Conservation (phyloP, 345 rosid genomes). For the Cardiospermum halicacabum region DNA sequence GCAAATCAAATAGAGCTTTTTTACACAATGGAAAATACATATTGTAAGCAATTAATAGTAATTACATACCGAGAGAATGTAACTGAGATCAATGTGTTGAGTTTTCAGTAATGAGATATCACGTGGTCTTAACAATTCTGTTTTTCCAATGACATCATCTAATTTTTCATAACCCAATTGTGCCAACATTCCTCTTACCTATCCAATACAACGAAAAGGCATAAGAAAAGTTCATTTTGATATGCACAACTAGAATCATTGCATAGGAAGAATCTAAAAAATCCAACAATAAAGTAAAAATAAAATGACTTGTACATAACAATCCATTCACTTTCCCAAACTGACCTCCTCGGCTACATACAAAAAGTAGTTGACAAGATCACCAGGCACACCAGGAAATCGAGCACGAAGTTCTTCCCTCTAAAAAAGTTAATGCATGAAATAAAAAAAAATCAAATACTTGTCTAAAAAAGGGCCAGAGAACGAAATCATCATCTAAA, state of each 20-base stretch:
- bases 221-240: neutral
- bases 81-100: constrained; percentile 91
- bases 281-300: neutral
- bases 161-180: constrained; percentile 85
- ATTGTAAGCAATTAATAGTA: neutral
- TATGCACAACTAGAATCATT: neutral
- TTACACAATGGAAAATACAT: constrained; percentile 4
- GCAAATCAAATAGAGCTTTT: constrained; percentile 4
- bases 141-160: constrained; percentile 86
- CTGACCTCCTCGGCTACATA: constrained; percentile 98
- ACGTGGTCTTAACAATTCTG: constrained; percentile 70
- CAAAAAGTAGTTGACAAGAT: constrained; percentile 90
- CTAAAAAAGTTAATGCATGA: constrained; percentile 25
- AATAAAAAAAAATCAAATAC: constrained; percentile 14
- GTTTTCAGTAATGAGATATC: constrained; percentile 96
- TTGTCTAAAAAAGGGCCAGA: neutral
- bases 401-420: constrained; percentile 98
- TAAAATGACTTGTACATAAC: neutral
- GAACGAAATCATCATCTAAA: constrained; percentile 10
- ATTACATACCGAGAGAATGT: constrained; percentile 63
- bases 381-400: constrained; percentile 99
- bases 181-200: constrained; percentile 96
- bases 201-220: constrained; percentile 17
- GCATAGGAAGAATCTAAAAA: neutral
- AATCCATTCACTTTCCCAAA: constrained; percentile 10